These are phyloP conservation scores for Cystobasidium pallidum DNA, from an alignment of 1,284 basidiomycete genomes.

Conservation along the genomic window DNA sequence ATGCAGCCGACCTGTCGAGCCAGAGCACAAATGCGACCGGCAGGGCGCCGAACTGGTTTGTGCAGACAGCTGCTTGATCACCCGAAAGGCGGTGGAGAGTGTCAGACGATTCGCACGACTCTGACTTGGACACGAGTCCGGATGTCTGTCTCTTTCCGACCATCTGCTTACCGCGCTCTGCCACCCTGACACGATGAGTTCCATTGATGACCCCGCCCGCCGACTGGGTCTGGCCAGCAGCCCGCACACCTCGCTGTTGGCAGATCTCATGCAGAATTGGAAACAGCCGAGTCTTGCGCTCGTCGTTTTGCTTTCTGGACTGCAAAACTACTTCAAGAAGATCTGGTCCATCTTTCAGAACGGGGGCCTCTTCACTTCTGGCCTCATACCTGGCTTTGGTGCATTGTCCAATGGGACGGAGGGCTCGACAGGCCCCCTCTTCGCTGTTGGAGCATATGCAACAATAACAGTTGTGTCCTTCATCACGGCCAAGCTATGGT, in stretches of 20 bases:
- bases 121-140: too few relatives aligned
- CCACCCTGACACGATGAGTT: neutral
- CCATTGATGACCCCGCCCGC: slow-evolving; percentile 1
- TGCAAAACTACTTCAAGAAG: slow-evolving; percentile 17
- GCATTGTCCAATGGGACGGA: neutral
- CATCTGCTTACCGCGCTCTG: too few relatives aligned
- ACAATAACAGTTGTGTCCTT: slow-evolving; percentile 24
- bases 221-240: neutral
- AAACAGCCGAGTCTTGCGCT: neutral
- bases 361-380: too few relatives aligned
- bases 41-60: too few relatives aligned
- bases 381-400: neutral
- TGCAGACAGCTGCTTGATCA: neutral
- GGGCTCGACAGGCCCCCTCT: neutral
- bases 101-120: too few relatives aligned
- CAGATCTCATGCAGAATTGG: neutral
- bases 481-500: slow-evolving; percentile 29
- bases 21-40: neutral
- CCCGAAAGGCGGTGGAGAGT: too few relatives aligned
- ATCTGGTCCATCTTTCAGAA: slow-evolving; percentile 2
- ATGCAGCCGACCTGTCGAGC: too few relatives aligned
- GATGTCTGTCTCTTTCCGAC: too few relatives aligned
- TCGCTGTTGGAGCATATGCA: slow-evolving; percentile 16
- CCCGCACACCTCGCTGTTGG: neutral
- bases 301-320: slow-evolving; percentile 5